A percentile compares a stretch with the other conserved stretches of the same genome.
phyloP scores from a whole-genome alignment of 2,329 filamentous ascomycete species.

The Dendrostoma leiphaemia region DNA sequence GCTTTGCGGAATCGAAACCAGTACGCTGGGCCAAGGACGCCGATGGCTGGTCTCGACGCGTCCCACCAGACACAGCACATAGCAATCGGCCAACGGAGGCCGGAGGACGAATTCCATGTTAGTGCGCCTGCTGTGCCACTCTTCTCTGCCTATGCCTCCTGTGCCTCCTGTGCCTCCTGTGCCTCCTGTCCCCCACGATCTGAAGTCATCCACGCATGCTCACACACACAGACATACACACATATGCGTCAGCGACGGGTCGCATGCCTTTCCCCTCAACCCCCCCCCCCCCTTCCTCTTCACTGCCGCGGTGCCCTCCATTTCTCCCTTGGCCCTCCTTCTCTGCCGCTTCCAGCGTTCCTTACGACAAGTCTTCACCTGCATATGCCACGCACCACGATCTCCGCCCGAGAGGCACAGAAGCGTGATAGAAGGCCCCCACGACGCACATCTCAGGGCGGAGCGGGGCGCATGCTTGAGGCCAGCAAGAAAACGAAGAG shows the following conservation, averaged over 20 bases:
- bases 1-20: no score
- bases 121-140: background rate
- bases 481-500: background rate
- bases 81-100: background rate
- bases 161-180: no score
- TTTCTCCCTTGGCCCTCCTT: no score
- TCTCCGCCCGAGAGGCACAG: background rate
- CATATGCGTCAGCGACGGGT: background rate
- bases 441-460: background rate
- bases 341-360: background rate
- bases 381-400: background rate
- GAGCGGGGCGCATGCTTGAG: background rate
- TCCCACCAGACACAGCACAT: background rate
- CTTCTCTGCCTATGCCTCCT: no score
- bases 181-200: background rate
- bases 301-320: no score
- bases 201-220: background rate
- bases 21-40: background rate
- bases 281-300: background rate
- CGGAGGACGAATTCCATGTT: background rate
- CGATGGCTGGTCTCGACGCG: background rate
- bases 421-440: constrained; percentile 9
- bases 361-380: background rate
- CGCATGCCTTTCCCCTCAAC: background rate
- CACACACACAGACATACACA: background rate